Conservation (phyloP, 2,329 filamentous ascomycete species). For the Colletotrichum sp. region DNA sequence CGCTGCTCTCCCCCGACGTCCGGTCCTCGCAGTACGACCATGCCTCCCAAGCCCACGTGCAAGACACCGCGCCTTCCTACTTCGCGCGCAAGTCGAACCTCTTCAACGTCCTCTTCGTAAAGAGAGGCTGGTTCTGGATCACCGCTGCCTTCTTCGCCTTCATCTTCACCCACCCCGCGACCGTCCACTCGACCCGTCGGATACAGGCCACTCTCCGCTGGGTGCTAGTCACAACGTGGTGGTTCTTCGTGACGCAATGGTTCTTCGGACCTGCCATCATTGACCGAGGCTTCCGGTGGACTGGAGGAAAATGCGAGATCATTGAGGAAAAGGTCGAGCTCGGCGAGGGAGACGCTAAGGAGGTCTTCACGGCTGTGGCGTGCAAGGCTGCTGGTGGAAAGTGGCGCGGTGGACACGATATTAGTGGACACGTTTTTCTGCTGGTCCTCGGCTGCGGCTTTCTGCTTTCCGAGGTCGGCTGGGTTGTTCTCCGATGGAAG, state of each 20-base stretch:
- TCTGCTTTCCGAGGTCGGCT: slow-evolving; percentile 79
- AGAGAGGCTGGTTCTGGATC: slow-evolving; percentile 93
- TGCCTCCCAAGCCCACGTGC: slow-evolving; percentile 66
- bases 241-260: slow-evolving; percentile 94
- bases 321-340: slow-evolving; percentile 52
- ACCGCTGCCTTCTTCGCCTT: slow-evolving; percentile 77
- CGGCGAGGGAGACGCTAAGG: slow-evolving; percentile 50
- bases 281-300: slow-evolving; percentile 87
- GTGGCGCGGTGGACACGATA: slow-evolving; percentile 95
- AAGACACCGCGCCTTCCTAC: slow-evolving; percentile 73
- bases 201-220: slow-evolving; percentile 72
- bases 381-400: slow-evolving; percentile 83
- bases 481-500: slow-evolving; percentile 53
- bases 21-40: slow-evolving; percentile 68
- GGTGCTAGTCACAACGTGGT: slow-evolving; percentile 74
- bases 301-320: slow-evolving; percentile 81
- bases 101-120: slow-evolving; percentile 93
- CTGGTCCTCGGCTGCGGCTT: slow-evolving; percentile 85
- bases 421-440: slow-evolving; percentile 94
- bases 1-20: slow-evolving; percentile 75
- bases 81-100: slow-evolving; percentile 94
- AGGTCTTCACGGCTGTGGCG: slow-evolving; percentile 73
- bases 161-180: slow-evolving; percentile 68
- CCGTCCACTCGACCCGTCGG: slow-evolving; percentile 33
- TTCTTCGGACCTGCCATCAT: slow-evolving; percentile 92